These are phyloP conservation scores for Aureobasidium melanogenum DNA, from an alignment of 2,329 filamentous ascomycete genomes.

Conservation along the genomic window DNA sequence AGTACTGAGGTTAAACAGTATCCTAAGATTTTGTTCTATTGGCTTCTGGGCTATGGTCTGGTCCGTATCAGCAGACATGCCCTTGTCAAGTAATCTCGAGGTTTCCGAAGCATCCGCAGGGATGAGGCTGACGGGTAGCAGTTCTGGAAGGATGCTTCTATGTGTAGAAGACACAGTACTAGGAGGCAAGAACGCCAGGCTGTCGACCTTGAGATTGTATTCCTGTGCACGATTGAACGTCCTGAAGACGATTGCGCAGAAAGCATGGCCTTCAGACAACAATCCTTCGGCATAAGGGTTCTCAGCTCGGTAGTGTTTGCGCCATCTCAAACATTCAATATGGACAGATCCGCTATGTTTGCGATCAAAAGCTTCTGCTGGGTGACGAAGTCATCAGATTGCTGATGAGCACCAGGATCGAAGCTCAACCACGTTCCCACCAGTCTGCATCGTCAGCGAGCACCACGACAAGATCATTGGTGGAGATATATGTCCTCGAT, in stretches of 20 bases:
- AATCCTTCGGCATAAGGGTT: constrained; percentile 55
- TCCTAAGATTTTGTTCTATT: background rate
- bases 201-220: background rate
- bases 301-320: constrained; percentile 98
- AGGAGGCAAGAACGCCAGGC: background rate
- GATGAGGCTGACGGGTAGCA: background rate
- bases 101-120: background rate
- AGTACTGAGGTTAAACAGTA: background rate
- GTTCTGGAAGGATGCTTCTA: background rate
- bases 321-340: constrained; percentile 89
- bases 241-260: background rate
- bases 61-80: background rate
- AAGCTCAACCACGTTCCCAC: background rate
- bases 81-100: background rate
- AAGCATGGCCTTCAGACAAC: background rate
- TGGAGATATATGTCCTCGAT: constrained; percentile 92
- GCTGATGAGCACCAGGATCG: constrained; percentile 27
- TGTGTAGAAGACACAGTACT: background rate
- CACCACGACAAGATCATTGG: constrained; percentile 89
- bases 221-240: background rate
- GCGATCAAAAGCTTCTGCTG: constrained; percentile 61
- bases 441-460: constrained; percentile 81
- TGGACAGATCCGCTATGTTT: constrained; percentile 76
- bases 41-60: background rate
- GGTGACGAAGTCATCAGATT: constrained; percentile 48